Evolutionary conservation across 305 asterid species (phyloP).

Genomic region (Solanum hybrid): DNA sequence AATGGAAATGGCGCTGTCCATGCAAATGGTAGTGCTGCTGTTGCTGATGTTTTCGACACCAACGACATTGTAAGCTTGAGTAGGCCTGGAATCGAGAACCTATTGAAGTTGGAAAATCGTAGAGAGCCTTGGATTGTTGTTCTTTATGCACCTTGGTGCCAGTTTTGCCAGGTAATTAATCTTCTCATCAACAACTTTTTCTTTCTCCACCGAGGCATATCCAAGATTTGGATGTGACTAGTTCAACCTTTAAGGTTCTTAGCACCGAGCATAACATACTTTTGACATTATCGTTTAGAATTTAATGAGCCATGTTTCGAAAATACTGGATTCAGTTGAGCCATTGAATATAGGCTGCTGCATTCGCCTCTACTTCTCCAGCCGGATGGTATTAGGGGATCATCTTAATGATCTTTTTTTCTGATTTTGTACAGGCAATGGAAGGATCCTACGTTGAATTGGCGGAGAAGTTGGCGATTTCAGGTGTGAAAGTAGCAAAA

Average conservation of each 20-base stretch:
- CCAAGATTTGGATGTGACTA: neutral
- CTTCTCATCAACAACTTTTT: neutral
- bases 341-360: neutral
- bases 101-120: constrained; percentile 56
- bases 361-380: neutral
- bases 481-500: constrained; percentile 78
- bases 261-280: neutral
- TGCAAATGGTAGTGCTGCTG: constrained; percentile 16
- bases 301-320: too few species aligned
- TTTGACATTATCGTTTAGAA: neutral
- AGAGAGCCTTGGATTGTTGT: constrained; percentile 80
- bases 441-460: constrained; percentile 66
- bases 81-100: constrained; percentile 69
- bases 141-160: constrained; percentile 95
- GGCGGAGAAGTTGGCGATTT: constrained; percentile 47
- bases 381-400: neutral
- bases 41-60: constrained; percentile 43
- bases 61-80: constrained; percentile 44
- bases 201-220: neutral
- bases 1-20: neutral
- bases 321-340: too few species aligned
- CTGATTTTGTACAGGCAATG: constrained; percentile 40
- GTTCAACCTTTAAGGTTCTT: neutral
- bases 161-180: constrained; percentile 29
- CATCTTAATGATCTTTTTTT: neutral